Evolutionary conservation across 345 rosid genomes (phyloP), one percentile per base, ranked within the genome.

Genomic region (Eucalyptus tenuipes): DNA sequence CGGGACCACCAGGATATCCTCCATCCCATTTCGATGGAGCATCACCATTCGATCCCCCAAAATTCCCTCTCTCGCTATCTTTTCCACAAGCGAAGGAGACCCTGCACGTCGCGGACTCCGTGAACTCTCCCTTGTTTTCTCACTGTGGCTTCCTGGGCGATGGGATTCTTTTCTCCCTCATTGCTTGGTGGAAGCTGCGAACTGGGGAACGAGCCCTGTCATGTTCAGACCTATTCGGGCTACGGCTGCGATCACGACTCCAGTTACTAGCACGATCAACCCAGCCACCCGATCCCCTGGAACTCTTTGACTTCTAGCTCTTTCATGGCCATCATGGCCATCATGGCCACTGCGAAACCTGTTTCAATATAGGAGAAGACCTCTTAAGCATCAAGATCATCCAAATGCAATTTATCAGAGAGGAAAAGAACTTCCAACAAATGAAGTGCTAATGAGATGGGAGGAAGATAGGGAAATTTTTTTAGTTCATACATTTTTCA

Each of bases 141-240:
- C 71, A 49, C 31, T 49, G 85, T 33, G n/a, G 86, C 31, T 91
- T 49, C 85, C 88, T 59, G 88, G 85, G 52, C 86, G 52, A 31
- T 93, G 86, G 42, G 84, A 88, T 45, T 89, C 89, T 89, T 59
- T 91, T 91, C 89, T 90, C 95, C 94, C 92, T 93, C 96, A 96
- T 95, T 42, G 90, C 42, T 93, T 92, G 96, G 88, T 97, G 99
- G 92, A 95, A 96, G 90, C 97, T 94, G 45, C 92, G 93, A 13
- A 90, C 93, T 44, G 96, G 94, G 45, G 96, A 93, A 48, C 88
- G 86, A 40, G 61, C 92, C 49, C 91, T 93, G 29, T 90, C 90
- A 88, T 90, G 89, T 48, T 91, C 91, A 89, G 59, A 90, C 88
- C 93, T 92, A 84, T 93, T 94, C 3, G 97, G 59, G 96, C 99